Evolutionary conservation across 495 filamentous ascomycete species (phyloP).

Genomic region (Aspergillus sclerotioniger): DNA sequence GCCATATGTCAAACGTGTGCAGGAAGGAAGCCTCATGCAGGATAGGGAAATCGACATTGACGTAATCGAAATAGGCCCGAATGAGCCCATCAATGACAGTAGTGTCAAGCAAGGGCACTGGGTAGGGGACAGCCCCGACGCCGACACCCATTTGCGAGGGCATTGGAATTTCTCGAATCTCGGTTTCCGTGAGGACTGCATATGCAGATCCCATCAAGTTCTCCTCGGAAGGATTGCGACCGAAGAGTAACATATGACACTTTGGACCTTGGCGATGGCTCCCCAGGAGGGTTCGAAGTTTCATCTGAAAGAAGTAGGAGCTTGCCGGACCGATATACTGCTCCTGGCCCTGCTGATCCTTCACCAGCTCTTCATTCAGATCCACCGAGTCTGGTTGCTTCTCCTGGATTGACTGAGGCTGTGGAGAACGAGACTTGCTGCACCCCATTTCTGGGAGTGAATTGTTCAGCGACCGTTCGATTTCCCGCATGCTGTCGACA

Average conservation of each 20-base stretch:
- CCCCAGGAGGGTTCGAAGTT: neutral
- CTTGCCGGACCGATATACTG: neutral
- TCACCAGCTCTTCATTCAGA: neutral
- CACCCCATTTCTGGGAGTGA: neutral
- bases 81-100: neutral
- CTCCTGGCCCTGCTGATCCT: neutral
- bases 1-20: neutral
- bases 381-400: neutral
- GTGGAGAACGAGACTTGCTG: neutral
- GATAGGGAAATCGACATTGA: neutral
- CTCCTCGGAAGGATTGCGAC: neutral
- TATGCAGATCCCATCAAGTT: neutral
- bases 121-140: neutral
- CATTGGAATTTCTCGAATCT: neutral
- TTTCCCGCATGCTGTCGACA: neutral
- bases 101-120: neutral
- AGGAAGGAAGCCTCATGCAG: neutral
- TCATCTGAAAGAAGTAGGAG: neutral
- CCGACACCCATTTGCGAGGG: neutral
- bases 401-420: neutral
- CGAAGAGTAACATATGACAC: neutral
- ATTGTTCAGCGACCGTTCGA: neutral
- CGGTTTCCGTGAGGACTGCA: neutral
- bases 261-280: neutral
- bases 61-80: neutral